Conservation (phyloP, 2,329 filamentous ascomycete species). For the Macroventuria anomochaeta region DNA sequence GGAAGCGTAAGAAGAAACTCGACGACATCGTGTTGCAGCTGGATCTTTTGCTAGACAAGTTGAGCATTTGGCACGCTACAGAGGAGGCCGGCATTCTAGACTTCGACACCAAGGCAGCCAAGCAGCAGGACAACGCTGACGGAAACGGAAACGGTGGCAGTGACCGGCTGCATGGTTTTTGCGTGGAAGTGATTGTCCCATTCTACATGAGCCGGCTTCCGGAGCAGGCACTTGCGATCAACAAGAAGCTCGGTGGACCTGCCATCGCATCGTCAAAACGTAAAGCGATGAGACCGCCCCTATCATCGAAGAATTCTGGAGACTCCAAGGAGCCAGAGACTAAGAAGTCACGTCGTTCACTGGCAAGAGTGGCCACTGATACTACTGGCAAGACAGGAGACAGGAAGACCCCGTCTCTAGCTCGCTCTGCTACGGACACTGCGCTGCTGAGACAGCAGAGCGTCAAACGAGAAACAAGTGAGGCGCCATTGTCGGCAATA, state of each 20-base stretch:
- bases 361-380: conserved; percentile 69
- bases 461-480: conserved; percentile 73
- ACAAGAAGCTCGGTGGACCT: conserved; percentile 77
- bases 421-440: conserved; percentile 71
- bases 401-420: conserved; percentile 65
- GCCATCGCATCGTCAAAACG: conserved; percentile 64
- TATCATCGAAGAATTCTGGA: conserved; percentile 46
- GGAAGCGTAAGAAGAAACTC: conserved; percentile 63
- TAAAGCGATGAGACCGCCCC: conserved; percentile 51
- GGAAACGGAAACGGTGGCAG: conserved; percentile 35
- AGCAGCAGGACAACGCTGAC: conserved; percentile 32
- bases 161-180: conserved; percentile 78
- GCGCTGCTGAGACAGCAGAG: conserved; percentile 58
- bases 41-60: conserved; percentile 76
- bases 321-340: conserved; percentile 47
- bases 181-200: conserved; percentile 78
- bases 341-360: conserved; percentile 57
- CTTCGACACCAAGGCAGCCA: conserved; percentile 38
- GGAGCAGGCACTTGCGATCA: conserved; percentile 71
- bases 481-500: conserved; percentile 61
- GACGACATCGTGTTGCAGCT: conserved; percentile 70
- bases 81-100: conserved; percentile 61
- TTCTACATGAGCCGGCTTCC: conserved; percentile 84
- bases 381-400: conserved; percentile 58
- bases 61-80: conserved; percentile 85